phyloP scores from a whole-genome alignment of 148 eudicot genomes.

The Pouteria glomerata region DNA sequence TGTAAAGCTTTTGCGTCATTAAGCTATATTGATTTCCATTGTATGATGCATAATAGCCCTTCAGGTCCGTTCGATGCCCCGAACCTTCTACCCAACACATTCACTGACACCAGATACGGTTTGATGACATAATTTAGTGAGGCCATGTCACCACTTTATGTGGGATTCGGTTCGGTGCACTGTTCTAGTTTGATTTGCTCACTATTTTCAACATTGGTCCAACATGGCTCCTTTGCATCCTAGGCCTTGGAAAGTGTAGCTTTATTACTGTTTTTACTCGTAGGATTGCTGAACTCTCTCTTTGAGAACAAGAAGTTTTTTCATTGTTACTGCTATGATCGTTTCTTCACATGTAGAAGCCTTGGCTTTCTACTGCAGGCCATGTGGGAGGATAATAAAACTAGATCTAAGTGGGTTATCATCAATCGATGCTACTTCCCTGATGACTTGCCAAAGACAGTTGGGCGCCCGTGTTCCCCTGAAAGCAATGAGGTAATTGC shows the following conservation, averaged over 20 bases:
- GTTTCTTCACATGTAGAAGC: too few species aligned
- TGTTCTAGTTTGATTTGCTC: neutral
- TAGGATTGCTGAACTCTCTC: neutral
- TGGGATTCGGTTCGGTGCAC: neutral
- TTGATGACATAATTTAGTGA: neutral
- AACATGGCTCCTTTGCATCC: neutral
- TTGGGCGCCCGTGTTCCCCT: conserved; percentile 86
- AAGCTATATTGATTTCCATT: neutral
- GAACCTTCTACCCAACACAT: neutral
- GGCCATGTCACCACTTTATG: neutral
- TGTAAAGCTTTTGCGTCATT: neutral
- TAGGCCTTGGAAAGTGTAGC: neutral
- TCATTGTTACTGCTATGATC: neutral
- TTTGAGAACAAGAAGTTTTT: neutral
- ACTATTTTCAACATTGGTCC: neutral
- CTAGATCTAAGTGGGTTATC: conserved; percentile 56
- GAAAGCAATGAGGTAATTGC: conserved; percentile 75
- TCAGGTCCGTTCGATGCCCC: neutral
- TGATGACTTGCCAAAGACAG: conserved; percentile 78
- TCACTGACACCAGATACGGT: neutral
- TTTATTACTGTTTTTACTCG: neutral
- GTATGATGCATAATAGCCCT: neutral
- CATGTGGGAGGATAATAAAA: conserved; percentile 93
- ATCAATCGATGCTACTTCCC: conserved; percentile 79
- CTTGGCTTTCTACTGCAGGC: conserved; percentile 39